Evolutionary conservation across 2,329 filamentous ascomycete species (phyloP).

Genomic region (Parastagonospora nodorum): DNA sequence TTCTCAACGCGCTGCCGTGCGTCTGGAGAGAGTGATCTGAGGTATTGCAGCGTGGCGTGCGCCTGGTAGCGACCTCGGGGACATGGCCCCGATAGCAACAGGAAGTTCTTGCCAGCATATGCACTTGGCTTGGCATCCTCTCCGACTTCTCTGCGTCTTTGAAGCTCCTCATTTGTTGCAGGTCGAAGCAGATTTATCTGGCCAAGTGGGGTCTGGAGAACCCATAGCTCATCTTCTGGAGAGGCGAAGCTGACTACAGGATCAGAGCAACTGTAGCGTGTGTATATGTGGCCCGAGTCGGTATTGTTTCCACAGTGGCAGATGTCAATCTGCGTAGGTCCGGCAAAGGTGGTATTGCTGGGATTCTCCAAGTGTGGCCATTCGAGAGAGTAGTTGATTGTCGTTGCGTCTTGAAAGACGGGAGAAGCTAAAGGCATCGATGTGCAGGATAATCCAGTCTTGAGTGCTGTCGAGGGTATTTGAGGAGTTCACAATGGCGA

Average conservation of each 20-base stretch:
- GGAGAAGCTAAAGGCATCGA: slow-evolving; percentile 30
- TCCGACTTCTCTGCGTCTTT: slow-evolving; percentile 23
- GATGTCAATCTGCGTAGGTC: slow-evolving; percentile 30
- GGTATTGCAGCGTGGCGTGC: slow-evolving; percentile 33
- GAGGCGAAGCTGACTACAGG: slow-evolving; percentile 29
- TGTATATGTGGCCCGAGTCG: slow-evolving; percentile 37
- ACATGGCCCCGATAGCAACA: slow-evolving; percentile 36
- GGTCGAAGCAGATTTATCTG: slow-evolving; percentile 39
- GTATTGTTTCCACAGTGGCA: slow-evolving; percentile 26
- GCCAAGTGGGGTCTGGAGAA: slow-evolving; percentile 26
- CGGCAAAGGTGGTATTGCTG: slow-evolving; percentile 37
- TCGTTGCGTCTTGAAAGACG: slow-evolving; percentile 40
- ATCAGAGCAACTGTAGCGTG: slow-evolving; percentile 29
- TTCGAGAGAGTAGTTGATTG: slow-evolving; percentile 41
- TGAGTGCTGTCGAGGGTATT: too few species aligned
- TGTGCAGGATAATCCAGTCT: neutral
- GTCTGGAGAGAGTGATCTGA: slow-evolving; percentile 17
- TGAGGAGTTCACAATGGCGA: neutral
- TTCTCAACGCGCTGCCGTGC: slow-evolving; percentile 25
- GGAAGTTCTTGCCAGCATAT: slow-evolving; percentile 33
- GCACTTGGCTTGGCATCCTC: slow-evolving; percentile 28
- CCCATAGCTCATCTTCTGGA: slow-evolving; percentile 26
- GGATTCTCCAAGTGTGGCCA: slow-evolving; percentile 38
- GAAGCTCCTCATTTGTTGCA: slow-evolving; percentile 21
- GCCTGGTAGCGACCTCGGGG: slow-evolving; percentile 42